Percentiles rank a stretch among this genome's conserved stretches.
These are phyloP conservation scores for Fusarium tjaetaba DNA, from an alignment of 2,329 filamentous ascomycete species.

Conservation along the genomic window DNA sequence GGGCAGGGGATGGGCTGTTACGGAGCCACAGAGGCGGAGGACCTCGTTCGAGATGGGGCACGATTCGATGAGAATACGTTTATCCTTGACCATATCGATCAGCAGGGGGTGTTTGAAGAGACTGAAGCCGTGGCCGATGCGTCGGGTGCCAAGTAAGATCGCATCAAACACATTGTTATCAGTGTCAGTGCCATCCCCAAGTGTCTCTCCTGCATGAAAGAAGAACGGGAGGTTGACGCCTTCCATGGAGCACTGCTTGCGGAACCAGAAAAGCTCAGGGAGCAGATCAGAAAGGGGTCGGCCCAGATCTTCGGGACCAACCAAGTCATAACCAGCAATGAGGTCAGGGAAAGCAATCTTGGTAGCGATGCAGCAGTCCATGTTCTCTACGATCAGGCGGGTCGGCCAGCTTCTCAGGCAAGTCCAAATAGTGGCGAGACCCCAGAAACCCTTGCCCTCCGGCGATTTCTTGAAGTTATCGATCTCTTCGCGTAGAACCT, in stretches of 20 bases:
- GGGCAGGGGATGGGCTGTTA: conserved; percentile 82
- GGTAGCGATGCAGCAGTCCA: conserved; percentile 87
- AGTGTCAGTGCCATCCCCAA: conserved; percentile 77
- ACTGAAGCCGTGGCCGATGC: conserved; percentile 90
- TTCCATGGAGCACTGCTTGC: conserved; percentile 81
- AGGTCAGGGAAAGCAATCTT: conserved; percentile 83
- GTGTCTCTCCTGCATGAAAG: conserved; percentile 91
- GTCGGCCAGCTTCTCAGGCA: conserved; percentile 72
- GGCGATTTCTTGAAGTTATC: conserved; percentile 76
- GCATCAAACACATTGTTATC: conserved; percentile 91
- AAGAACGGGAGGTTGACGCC: conserved; percentile 90
- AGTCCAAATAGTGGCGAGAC: conserved; percentile 86
- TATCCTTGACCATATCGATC: conserved; percentile 88
- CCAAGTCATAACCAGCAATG: conserved; percentile 88
- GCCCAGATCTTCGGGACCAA: conserved; percentile 86
- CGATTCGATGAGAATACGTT: conserved; percentile 86
- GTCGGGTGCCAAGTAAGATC: conserved; percentile 83
- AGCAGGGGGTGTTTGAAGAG: conserved; percentile 92
- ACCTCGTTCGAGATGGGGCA: conserved; percentile 94
- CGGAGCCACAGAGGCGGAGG: conserved; percentile 78
- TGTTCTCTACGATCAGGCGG: conserved; percentile 76
- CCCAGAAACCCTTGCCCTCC: conserved; percentile 83
- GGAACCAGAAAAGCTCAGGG: conserved; percentile 93
- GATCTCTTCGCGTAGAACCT: conserved; percentile 80
- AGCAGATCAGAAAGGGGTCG: conserved; percentile 79